Evolutionary conservation across 2,329 filamentous ascomycete genomes (phyloP).

Genomic region (Lachnellula suecica): DNA sequence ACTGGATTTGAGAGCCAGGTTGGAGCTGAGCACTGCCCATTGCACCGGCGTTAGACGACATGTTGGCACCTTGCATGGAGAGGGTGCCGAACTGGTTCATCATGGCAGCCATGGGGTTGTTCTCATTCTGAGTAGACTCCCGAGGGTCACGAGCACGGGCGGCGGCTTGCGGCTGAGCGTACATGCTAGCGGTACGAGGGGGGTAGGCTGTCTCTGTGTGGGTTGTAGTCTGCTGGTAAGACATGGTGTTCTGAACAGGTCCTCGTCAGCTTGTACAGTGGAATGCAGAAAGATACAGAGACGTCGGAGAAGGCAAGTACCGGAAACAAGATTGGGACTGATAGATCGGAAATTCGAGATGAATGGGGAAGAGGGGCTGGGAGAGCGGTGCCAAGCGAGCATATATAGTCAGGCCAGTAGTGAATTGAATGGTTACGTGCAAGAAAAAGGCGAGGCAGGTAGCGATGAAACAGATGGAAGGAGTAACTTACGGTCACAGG

Average conservation of each 20-base stretch:
- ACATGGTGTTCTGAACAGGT: conserved; percentile 32
- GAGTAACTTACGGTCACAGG: conserved; percentile 25
- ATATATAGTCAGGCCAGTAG: too few relatives aligned
- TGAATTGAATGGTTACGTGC: neutral
- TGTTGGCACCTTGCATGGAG: conserved; percentile 33
- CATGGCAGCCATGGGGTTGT: conserved; percentile 26
- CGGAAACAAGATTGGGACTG: neutral
- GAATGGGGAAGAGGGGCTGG: neutral
- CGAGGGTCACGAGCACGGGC: conserved; percentile 29
- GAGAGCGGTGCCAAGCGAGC: neutral
- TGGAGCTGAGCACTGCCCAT: conserved; percentile 30
- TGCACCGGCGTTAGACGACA: conserved; percentile 31
- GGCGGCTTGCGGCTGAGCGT: conserved; percentile 29
- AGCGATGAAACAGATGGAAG: neutral
- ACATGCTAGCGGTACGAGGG: conserved; percentile 30
- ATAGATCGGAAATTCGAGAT: neutral
- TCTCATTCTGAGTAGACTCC: conserved; percentile 21
- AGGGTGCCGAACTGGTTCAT: conserved; percentile 32
- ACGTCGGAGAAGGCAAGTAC: neutral
- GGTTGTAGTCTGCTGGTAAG: conserved; percentile 33
- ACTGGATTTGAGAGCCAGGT: conserved; percentile 30
- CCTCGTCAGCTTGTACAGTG: conserved; percentile 14
- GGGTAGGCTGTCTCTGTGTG: conserved; percentile 26
- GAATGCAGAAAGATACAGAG: neutral
- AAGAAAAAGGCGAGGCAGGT: neutral